Evolutionary conservation across 768 basidiomycete species (phyloP), one percentile per base, ranked within the genome.

Genomic region (Termitomyces sp.): DNA sequence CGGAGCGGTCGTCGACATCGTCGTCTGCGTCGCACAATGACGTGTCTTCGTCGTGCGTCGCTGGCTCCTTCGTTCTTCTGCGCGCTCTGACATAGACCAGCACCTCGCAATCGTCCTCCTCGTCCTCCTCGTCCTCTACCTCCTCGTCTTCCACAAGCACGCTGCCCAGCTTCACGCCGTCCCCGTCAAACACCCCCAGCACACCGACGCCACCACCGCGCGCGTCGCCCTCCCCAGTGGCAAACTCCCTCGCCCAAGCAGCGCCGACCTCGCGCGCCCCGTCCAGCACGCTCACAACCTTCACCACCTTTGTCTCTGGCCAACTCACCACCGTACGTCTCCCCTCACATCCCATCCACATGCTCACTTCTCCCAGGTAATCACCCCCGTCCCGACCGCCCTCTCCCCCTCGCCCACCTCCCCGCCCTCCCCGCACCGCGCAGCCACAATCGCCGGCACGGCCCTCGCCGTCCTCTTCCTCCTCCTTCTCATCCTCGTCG

Each of bases 371-470:
- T 9, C 44, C 16, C 8, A 51, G 51, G 12, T 51, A 51, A 51
- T 37, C 2, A 45, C 53, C 13, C 54, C 60, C 7, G 33, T 54
- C 44, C 60, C 60, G 0, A 61, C 60, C 15, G 44, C 60, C 31
- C 60, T 61, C 45, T 56, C 57, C 20, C 22, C 57, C 34, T 31
- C 55, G 28, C 10, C 51, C 45, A 0, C 37, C 24, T 8, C 26
- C 20, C 10, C 46, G n/a, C 5, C 22, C 18, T 31, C 51, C 4
- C 9, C 39, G 34, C 37, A 50, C 24, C 57, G 60, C 29, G 54
- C 49, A 22, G 45, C 51, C 13, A 12, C 26, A 2, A 61, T 61
- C 29, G 57, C 57, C 16, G 54, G 51, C 44, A 53, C 54, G 15
- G 51, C 60, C 48, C 46, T 45, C 3, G 57, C 42, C 7, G 33